Evolutionary conservation across 495 filamentous ascomycete genomes (phyloP).

Genomic region (Xanthoparmelia taractica): DNA sequence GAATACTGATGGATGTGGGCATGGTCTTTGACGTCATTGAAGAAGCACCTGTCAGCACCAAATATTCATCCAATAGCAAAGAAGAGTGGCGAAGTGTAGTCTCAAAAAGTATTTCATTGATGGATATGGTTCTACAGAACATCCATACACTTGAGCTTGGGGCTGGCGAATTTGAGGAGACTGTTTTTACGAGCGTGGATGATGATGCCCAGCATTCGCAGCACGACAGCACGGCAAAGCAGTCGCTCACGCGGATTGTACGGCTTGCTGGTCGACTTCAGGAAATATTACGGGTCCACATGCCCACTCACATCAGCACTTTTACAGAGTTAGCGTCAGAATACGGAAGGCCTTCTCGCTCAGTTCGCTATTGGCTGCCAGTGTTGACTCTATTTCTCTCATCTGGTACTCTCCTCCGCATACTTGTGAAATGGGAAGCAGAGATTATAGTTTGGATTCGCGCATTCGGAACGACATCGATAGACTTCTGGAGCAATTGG

Average conservation of each 20-base stretch:
- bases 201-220: conserved; percentile 47
- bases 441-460: conserved; percentile 69
- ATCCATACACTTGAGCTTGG: conserved; percentile 46
- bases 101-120: conserved; percentile 63
- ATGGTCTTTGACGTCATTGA: conserved; percentile 51
- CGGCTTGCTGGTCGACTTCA: conserved; percentile 60
- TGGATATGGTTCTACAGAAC: conserved; percentile 67
- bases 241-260: conserved; percentile 39
- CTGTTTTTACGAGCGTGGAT: conserved; percentile 55
- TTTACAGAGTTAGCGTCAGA: conserved; percentile 43
- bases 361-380: conserved; percentile 85
- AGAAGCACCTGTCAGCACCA: conserved; percentile 35
- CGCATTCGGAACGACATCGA: conserved; percentile 63
- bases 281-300: conserved; percentile 49
- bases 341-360: conserved; percentile 66
- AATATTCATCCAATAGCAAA: conserved; percentile 34
- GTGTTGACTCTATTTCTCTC: conserved; percentile 57
- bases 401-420: conserved; percentile 69
- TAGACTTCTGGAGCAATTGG: conserved; percentile 96
- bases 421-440: conserved; percentile 60
- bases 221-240: conserved; percentile 21
- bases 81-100: conserved; percentile 66
- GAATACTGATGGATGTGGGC: conserved; percentile 76
- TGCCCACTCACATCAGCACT: conserved; percentile 50
- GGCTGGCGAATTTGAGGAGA: conserved; percentile 66